Base-by-base conservation (phyloP, 1,139 yeast genomes). In the Candida sanyaensis region DNA sequence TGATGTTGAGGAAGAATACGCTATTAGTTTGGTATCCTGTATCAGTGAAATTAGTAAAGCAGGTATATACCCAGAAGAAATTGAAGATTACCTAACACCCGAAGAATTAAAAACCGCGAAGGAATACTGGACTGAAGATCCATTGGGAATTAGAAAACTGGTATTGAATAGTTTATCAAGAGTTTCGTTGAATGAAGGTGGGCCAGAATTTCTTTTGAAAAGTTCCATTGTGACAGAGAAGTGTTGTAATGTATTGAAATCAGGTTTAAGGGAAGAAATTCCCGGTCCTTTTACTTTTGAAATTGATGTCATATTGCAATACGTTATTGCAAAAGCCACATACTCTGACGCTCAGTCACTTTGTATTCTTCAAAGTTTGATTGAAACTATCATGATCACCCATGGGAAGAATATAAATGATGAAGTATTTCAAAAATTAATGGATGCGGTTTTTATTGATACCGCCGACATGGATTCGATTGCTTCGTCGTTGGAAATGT, bases 31-130 rank as follows among this genome's bases (percentile, higher is more conserved):
- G 41, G 66, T 88, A 29, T 68, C 79, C 8, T 87, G 91, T 60
- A 64, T 89, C 0, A 75, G 75, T 21, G 88, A 86, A 48, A 67
- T 88, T 11, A 93, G 91, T 0, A 84, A 82, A 49, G 90, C 92
- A 0, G 66, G 86, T 55, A 75, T 77, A 42, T 62, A 80, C 5
- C 83, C 88, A 0, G 87, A 80, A 38, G 89, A 84, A 26, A 58
- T 70, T 11, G 80, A 77, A 12, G 77, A 72, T 13, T 65, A 66
- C 42, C 66, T 68, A 45, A 62, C 68, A 7, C 65, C 61, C 9
- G 66, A 65, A 12, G 68, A 68, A 41, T 44, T 58, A 21, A 40
- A 43, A 8, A 36, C 51, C 5, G 62, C 69, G 12, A 59, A 66
- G 38, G 47, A 50, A 7, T 80, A 74, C 56, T 71, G 80, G 81